A percentile compares a stretch with the other conserved stretches of the same genome.
Conservation (phyloP, 148 eudicot genomes). For the Vaccinium darrowii region DNA sequence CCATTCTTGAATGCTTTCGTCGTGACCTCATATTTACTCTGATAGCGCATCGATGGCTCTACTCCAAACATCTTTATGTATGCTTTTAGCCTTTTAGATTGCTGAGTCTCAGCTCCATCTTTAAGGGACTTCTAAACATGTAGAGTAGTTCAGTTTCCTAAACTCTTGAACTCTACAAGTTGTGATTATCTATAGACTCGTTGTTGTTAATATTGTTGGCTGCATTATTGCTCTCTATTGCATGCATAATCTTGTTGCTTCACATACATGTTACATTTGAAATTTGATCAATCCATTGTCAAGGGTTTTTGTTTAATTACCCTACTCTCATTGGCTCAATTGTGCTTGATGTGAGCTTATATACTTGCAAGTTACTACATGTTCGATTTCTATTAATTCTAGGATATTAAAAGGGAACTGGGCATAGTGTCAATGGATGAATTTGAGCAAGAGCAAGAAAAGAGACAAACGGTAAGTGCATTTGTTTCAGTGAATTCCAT, state of each 20-base stretch:
- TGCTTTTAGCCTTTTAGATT: too few relatives aligned
- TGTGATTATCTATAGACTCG: background rate
- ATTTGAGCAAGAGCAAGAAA: conserved; percentile 37
- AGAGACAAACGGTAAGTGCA: conserved; percentile 31
- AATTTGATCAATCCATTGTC: background rate
- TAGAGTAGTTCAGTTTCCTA: background rate
- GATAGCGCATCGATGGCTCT: background rate
- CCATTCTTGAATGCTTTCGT: background rate
- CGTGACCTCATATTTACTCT: background rate
- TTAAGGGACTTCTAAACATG: background rate
- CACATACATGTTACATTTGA: background rate
- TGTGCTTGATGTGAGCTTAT: background rate
- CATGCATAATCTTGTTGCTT: background rate
- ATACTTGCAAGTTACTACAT: background rate
- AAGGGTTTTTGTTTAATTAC: background rate
- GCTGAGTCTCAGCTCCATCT: background rate
- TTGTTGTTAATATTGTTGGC: background rate
- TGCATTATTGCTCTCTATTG: background rate
- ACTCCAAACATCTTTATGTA: background rate
- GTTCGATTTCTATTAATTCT: conserved; percentile 5
- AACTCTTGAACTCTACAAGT: background rate
- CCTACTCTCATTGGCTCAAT: background rate
- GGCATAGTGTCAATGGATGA: conserved; percentile 39
- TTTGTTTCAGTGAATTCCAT: background rate
- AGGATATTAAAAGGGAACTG: conserved; percentile 48